These are phyloP conservation scores for Phaeosphaeriaceae sp. DNA, from an alignment of 2,329 filamentous ascomycete species.

Conservation along the genomic window DNA sequence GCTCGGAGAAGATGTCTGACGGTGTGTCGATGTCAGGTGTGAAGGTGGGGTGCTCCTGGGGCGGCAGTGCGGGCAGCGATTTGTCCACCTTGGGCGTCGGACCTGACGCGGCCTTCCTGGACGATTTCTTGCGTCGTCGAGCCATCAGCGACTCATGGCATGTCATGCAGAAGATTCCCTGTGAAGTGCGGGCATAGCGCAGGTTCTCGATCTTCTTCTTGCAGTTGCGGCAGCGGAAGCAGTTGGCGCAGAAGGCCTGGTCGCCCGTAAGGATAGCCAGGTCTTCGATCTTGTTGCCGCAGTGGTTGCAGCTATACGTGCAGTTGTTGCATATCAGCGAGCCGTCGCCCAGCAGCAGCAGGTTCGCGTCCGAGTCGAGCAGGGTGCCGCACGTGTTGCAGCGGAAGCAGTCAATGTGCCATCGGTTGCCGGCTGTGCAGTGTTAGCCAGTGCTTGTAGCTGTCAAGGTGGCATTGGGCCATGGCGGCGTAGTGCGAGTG, in stretches of 20 bases:
- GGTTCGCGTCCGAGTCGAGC: constrained; percentile 97
- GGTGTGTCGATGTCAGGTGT: constrained; percentile 63
- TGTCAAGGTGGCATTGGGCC: background rate
- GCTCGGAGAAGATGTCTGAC: constrained; percentile 69
- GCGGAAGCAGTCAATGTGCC: constrained; percentile 98
- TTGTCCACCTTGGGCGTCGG: constrained; percentile 76
- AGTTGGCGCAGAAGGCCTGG: constrained; percentile 96
- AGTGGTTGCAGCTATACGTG: constrained; percentile 97
- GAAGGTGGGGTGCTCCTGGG: constrained; percentile 64
- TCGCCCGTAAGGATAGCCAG: constrained; percentile 96
- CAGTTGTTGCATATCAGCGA: constrained; percentile 99
- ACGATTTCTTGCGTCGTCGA: constrained; percentile 83
- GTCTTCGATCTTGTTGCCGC: constrained; percentile 97
- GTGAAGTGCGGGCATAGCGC: constrained; percentile 94
- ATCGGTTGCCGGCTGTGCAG: constrained; percentile 82
- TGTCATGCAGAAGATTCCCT: constrained; percentile 99
- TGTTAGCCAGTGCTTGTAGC: constrained; percentile 31
- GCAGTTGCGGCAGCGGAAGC: constrained; percentile 97
- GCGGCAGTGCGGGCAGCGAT: constrained; percentile 87
- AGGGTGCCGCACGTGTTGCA: constrained; percentile 95
- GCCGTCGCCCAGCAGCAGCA: constrained; percentile 94
- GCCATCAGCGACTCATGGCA: constrained; percentile 98
- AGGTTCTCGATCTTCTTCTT: constrained; percentile 99
- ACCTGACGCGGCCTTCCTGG: constrained; percentile 60
- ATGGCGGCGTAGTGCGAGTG: constrained; percentile 5